Base-by-base conservation (phyloP, 1,139 yeast species). In the Nematodospora anomalae region DNA sequence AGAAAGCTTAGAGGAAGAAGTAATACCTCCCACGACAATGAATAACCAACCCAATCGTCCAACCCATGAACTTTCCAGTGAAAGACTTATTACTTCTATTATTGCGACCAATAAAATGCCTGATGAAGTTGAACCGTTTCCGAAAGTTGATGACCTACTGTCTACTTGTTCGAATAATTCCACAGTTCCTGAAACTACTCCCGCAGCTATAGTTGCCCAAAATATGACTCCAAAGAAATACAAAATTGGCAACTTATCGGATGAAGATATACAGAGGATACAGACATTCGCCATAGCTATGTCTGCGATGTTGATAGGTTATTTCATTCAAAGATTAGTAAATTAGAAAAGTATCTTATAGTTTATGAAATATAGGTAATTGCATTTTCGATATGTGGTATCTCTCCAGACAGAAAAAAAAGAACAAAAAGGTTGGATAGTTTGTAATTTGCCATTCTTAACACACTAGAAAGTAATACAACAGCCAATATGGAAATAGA, bases 251-350 rank as follows among this genome's bases (percentile, higher is more conserved):
- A 30, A 31, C 10, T 23, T 37, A 20, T 28, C 32, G 6, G 30
- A 15, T 15, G 31, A 28, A 22, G 36, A 39, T 20, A 33, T 32
- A 25, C 40, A 36, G 26, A 35, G 27, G 14, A 16, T 36, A 13
- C 44, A 31, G 35, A 43, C 43, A n/a, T 6, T 44, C 16, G 36
- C 40, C 4, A 35, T 45, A 20, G 47, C 43, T 24, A 36, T 43
- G 32, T 41, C 47, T 15, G 47, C 44, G 11, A 26, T 45, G 35
- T 24, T 45, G 8, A 28, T 45, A 14, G 46, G 47, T 8, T 44
- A 36, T 37, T 44, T 35, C 32, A 28, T 45, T 28, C 38, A 39
- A 28, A 26, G 39, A 35, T 16, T 37, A 31, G 28, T 40, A n/a
- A 37, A 40, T 20, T 35, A 37, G 20, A 27, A 13, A 7, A 7